Evolutionary conservation across 2,329 filamentous ascomycete genomes (phyloP).

Genomic region (Verticillium longisporum): DNA sequence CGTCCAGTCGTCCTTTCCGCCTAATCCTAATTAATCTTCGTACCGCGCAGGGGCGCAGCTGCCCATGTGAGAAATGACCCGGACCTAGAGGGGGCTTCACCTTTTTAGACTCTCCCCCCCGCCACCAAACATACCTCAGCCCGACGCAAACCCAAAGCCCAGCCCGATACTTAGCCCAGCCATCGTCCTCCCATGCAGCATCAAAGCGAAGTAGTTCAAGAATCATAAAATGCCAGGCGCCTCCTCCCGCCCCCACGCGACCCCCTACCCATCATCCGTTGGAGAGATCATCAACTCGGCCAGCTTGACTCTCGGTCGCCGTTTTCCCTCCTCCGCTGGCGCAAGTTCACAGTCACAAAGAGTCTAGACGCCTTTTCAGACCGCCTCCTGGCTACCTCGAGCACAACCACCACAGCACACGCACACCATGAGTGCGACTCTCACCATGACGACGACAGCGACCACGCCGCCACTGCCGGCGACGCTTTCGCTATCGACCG

Average conservation of each 20-base stretch:
- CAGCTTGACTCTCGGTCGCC: not conserved
- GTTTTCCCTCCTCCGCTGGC: not conserved
- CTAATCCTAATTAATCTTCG: not conserved
- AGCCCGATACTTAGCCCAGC: not conserved
- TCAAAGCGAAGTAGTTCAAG: not conserved
- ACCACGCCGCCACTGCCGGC: slow-evolving; percentile 7
- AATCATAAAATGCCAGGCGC: not conserved
- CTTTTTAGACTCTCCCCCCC: not conserved
- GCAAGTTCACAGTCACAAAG: not conserved
- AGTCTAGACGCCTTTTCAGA: not conserved
- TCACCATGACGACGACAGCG: slow-evolving; percentile 12
- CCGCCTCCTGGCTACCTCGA: not conserved
- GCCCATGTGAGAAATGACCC: not conserved
- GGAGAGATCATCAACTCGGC: not conserved
- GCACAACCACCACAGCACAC: not conserved
- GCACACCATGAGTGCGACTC: slow-evolving; percentile 12
- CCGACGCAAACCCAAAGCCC: not conserved
- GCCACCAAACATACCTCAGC: not conserved
- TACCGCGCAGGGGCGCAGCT: not conserved
- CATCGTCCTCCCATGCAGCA: not conserved
- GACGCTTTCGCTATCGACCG: slow-evolving; percentile 12
- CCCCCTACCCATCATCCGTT: not conserved
- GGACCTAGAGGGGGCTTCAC: not conserved
- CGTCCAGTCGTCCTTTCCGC: not conserved
- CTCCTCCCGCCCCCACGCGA: not conserved